Evolutionary conservation across 1,284 basidiomycete species (phyloP).

Genomic region (Inonotus obliquus): DNA sequence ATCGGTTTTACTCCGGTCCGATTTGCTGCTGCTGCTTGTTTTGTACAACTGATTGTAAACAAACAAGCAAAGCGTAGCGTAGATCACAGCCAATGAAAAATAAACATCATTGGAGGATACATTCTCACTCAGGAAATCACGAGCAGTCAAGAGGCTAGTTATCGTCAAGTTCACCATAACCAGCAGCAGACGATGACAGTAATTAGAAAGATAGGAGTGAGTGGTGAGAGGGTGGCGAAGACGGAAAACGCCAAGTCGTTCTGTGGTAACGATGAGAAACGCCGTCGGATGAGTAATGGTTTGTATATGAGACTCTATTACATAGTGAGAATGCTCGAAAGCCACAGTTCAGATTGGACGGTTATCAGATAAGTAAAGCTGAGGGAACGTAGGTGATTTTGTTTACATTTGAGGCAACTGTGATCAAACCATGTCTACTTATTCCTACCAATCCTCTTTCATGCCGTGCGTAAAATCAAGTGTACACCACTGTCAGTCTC

Average conservation of each 20-base stretch:
- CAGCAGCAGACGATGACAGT: background rate
- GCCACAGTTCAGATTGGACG: too few species aligned
- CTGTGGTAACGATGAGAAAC: too few species aligned
- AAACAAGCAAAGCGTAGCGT: background rate
- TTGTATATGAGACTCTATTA: too few species aligned
- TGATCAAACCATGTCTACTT: background rate
- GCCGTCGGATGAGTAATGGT: background rate
- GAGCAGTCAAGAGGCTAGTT: background rate
- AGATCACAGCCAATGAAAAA: background rate
- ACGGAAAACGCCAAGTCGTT: background rate
- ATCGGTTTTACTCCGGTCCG: background rate
- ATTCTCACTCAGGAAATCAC: background rate
- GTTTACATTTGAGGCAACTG: too few species aligned
- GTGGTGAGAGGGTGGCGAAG: background rate
- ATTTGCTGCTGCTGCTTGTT: background rate
- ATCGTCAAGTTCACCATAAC: constrained; percentile 1
- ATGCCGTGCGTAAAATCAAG: constrained; percentile 87
- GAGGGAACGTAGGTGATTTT: too few species aligned
- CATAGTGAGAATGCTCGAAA: too few species aligned
- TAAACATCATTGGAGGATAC: background rate
- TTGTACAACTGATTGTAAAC: background rate
- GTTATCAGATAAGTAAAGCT: too few species aligned
- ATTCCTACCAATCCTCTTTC: constrained; percentile 20
- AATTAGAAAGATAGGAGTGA: background rate
- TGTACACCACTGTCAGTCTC: constrained; percentile 97